A percentile compares a stretch with the other conserved stretches of the same genome.
phyloP scores from a whole-genome alignment of 225 moss, liverwort and hornwort genomes.

The Physcomitrellopsis africana region DNA sequence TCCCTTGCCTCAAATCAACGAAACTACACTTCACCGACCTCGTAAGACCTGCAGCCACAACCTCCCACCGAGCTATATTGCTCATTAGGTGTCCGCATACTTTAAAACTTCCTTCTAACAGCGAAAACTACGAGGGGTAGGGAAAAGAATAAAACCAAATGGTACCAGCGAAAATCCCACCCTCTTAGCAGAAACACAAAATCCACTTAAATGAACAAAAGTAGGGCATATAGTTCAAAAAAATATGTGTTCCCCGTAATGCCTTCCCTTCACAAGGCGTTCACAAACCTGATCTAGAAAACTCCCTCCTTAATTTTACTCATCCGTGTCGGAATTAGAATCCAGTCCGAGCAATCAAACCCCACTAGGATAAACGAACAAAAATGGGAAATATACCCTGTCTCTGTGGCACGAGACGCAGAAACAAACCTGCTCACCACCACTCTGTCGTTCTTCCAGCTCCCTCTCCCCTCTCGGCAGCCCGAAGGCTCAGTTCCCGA shows the following conservation, averaged over 20 bases:
- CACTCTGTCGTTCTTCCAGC: slow-evolving; percentile 67
- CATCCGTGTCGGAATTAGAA: slow-evolving; percentile 7
- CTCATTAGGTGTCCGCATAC: background rate
- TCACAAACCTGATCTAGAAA: background rate
- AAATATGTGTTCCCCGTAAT: background rate
- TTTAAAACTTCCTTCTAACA: background rate
- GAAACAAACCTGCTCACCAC: slow-evolving; percentile 61
- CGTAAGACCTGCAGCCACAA: background rate
- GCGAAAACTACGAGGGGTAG: background rate
- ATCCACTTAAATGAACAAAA: slow-evolving; percentile 9
- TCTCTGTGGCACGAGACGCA: too few relatives aligned
- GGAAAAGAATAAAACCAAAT: too few relatives aligned
- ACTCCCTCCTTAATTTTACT: background rate
- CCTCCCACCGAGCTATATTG: background rate
- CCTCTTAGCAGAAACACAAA: background rate
- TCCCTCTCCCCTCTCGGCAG: slow-evolving; percentile 45
- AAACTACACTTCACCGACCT: background rate
- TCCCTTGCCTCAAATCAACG: background rate
- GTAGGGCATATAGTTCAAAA: background rate
- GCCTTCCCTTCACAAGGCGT: background rate
- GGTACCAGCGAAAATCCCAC: too few relatives aligned
- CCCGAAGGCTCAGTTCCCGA: slow-evolving; percentile 61
- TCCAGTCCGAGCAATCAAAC: slow-evolving; percentile 9
- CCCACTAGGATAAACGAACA: background rate
- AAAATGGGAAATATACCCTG: background rate